Conservation (phyloP, 495 filamentous ascomycete genomes). For the Clavariopsis aquatica region DNA sequence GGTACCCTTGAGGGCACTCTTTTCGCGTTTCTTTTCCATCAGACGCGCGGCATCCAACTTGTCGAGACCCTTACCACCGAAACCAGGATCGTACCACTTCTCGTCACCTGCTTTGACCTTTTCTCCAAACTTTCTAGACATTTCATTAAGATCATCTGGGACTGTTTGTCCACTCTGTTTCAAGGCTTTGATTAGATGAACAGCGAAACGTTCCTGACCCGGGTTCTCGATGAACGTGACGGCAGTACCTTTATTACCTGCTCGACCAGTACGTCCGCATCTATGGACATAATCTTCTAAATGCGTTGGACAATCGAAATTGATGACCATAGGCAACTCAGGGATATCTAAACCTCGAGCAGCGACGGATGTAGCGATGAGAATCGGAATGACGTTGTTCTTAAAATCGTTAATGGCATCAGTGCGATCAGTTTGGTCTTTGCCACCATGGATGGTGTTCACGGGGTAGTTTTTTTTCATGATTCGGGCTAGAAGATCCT, state of each 20-base stretch:
- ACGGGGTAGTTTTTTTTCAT: conserved; percentile 89
- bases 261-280: conserved; percentile 89
- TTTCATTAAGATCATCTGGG: conserved; percentile 67
- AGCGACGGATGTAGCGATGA: conserved; percentile 95
- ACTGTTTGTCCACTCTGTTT: conserved; percentile 83
- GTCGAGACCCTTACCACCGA: conserved; percentile 93
- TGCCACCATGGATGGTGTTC: conserved; percentile 94
- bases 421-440: conserved; percentile 93
- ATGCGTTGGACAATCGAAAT: conserved; percentile 96
- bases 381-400: conserved; percentile 79
- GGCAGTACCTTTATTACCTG: conserved; percentile 90
- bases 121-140: conserved; percentile 70
- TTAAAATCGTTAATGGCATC: conserved; percentile 96
- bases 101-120: conserved; percentile 92
- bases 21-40: conserved; percentile 76
- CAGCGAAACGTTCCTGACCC: conserved; percentile 85
- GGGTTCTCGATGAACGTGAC: conserved; percentile 85
- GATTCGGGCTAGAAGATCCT: conserved; percentile 76
- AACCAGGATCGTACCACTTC: conserved; percentile 72
- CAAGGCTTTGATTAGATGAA: conserved; percentile 91
- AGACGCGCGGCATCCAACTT: conserved; percentile 88
- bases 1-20: conserved; percentile 71
- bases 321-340: conserved; percentile 93
- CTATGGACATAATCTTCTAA: conserved; percentile 98
- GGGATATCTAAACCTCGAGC: conserved; percentile 96